Percentiles rank a stretch among this genome's conserved stretches.
These are phyloP conservation scores for Ophiorrhiza pumila DNA, from an alignment of 257 asterid genomes.

Conservation along the genomic window DNA sequence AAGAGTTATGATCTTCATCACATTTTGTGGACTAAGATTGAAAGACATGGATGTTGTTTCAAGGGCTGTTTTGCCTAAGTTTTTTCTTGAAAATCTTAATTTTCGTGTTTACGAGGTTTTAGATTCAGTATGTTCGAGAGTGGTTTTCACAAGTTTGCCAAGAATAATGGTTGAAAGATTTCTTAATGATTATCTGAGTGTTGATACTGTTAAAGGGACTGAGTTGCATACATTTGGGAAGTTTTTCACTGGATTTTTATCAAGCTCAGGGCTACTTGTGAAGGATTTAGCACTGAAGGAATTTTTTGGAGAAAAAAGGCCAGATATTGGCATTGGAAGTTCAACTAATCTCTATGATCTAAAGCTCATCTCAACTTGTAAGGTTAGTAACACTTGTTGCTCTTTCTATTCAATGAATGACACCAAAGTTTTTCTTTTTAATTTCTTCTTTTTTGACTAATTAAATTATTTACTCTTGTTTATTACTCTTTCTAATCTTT, in stretches of 20 bases:
- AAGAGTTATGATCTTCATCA: constrained; percentile 64
- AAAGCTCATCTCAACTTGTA: constrained; percentile 59
- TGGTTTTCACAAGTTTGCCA: constrained; percentile 59
- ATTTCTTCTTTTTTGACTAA: not conserved
- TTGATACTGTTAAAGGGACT: constrained; percentile 59
- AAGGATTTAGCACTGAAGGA: constrained; percentile 61
- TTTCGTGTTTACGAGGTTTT: constrained; percentile 42
- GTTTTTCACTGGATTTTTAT: constrained; percentile 55
- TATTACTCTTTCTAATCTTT: too few species aligned
- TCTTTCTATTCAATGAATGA: not conserved
- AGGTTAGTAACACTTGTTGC: constrained; percentile 38
- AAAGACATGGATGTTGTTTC: constrained; percentile 57
- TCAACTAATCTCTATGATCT: constrained; percentile 42
- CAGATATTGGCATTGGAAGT: constrained; percentile 68
- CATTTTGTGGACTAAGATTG: constrained; percentile 67
- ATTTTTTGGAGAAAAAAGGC: constrained; percentile 45
- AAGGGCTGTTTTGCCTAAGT: constrained; percentile 80
- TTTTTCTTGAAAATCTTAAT: constrained; percentile 64
- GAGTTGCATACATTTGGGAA: constrained; percentile 55
- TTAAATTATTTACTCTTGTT: not conserved
- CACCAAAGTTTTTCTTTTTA: not conserved
- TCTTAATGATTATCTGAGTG: constrained; percentile 64
- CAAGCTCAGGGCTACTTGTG: constrained; percentile 43
- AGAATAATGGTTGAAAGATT: constrained; percentile 81
- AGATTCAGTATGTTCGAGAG: constrained; percentile 40